Evolutionary conservation across 2,329 filamentous ascomycete species (phyloP).

Genomic region (Epichloe scottii): DNA sequence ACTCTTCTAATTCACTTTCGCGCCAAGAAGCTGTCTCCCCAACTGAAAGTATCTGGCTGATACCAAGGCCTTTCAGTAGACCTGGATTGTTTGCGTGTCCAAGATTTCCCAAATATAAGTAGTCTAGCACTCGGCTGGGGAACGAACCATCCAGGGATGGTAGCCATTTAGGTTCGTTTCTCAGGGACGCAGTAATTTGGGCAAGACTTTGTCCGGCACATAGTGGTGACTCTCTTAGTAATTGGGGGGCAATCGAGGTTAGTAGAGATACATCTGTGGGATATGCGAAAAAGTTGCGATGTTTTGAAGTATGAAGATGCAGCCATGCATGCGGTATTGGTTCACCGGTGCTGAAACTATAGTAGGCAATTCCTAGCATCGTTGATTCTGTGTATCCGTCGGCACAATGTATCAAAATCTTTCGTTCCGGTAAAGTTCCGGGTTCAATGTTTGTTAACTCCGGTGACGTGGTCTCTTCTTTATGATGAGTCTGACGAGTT

Average conservation of each 20-base stretch:
- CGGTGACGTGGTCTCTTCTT: not conserved
- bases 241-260: slow-evolving; percentile 60
- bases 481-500: slow-evolving; percentile 25
- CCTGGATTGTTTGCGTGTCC: slow-evolving; percentile 89
- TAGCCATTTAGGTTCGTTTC: slow-evolving; percentile 66
- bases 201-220: slow-evolving; percentile 34
- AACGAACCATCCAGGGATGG: slow-evolving; percentile 76
- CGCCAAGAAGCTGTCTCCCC: slow-evolving; percentile 80
- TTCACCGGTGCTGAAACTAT: slow-evolving; percentile 77
- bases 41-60: slow-evolving; percentile 79
- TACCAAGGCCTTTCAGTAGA: slow-evolving; percentile 66
- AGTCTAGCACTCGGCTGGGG: slow-evolving; percentile 76
- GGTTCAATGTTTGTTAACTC: slow-evolving; percentile 6
- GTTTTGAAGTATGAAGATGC: slow-evolving; percentile 63
- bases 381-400: slow-evolving; percentile 96
- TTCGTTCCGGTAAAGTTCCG: slow-evolving; percentile 34
- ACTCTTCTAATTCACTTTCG: slow-evolving; percentile 54
- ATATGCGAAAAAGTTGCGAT: slow-evolving; percentile 93
- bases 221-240: slow-evolving; percentile 59
- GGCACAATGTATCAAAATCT: slow-evolving; percentile 80
- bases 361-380: slow-evolving; percentile 79
- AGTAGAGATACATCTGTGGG: slow-evolving; percentile 77
- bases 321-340: slow-evolving; percentile 81
- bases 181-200: slow-evolving; percentile 39
- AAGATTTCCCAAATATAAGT: slow-evolving; percentile 93